Base-by-base conservation (phyloP, 2,329 filamentous ascomycete genomes). In the Clonostachys byssicola region DNA sequence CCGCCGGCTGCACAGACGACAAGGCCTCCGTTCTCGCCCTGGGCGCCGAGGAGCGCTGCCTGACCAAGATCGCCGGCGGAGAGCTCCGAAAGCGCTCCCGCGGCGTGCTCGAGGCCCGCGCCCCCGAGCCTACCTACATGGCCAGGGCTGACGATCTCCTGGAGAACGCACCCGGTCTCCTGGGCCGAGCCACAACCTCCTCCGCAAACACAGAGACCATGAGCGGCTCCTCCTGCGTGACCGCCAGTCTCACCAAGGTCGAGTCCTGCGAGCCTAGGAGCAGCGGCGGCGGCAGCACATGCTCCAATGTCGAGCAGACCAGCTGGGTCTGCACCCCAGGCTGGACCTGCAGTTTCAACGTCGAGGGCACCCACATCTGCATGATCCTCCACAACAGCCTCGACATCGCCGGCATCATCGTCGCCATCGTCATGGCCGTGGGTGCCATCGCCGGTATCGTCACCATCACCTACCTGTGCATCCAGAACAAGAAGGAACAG, bases 391-490 rank as follows among this genome's bases (percentile, higher is more conserved):
- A 67, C 7, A 60, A 72, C 56, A 40, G 10, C 17, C 63, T 80
- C 46, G 68, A 67, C 53, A 56, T 67, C 3, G 65, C 64, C 39
- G 76, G 72, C 51, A 65, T 77, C 55, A 63, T 78, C 58, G 67
- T 80, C 51, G 63, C 70, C 56, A 62, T 76, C 52, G 54, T 74
- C 59, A 72, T 83, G 36, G 72, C 65, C 47, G 51, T 60, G n/a
- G 63, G 60, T 49, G 55, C 74, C 51, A 59, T 63, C 52, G 40
- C 66, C 45, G 61, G 66, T 52, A 50, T 74, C 50, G 61, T 56
- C 43, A 54, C 63, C 51, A 60, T 81, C 47, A 69, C 72, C 57
- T 73, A 73, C 67, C 65, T 74, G 53, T 80, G 75, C 72, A 75
- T 71, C 67, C 65, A 66, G 51, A 77, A 81, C 54, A 66, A 71